Evolutionary conservation across 768 basidiomycete species (phyloP).

Genomic region (Boletellus ananiceps): DNA sequence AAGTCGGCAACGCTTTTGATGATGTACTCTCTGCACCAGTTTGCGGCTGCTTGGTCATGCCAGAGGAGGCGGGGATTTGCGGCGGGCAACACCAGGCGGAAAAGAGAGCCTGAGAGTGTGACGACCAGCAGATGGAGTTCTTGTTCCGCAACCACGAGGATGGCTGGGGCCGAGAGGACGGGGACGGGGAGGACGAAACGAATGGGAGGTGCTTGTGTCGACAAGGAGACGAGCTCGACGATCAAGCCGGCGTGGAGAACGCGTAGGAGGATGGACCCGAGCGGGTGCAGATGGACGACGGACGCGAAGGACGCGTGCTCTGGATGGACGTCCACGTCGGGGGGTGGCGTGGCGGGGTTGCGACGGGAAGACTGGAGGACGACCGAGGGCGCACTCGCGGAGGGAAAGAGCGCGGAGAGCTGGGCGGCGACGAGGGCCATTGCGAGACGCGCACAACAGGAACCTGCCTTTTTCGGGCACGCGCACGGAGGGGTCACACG

Average conservation of each 20-base stretch:
- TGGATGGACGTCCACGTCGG: conserved; percentile 41
- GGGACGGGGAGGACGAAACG: conserved; percentile 75
- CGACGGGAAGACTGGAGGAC: conserved; percentile 57
- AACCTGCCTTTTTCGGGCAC: conserved; percentile 19
- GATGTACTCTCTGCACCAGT: conserved; percentile 65
- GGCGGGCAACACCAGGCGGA: conserved; percentile 64
- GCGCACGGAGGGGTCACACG: no score
- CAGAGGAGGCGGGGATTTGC: conserved; percentile 51
- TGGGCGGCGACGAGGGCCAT: conserved; percentile 48
- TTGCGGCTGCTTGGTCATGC: conserved; percentile 47
- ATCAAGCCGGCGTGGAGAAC: conserved; percentile 71
- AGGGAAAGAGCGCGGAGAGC: conserved; percentile 59
- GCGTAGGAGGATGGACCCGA: conserved; percentile 68
- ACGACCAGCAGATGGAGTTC: conserved; percentile 69
- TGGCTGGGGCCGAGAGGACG: conserved; percentile 58
- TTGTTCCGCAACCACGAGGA: conserved; percentile 45
- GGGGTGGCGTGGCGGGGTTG: conserved; percentile 42
- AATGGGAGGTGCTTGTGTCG: conserved; percentile 58
- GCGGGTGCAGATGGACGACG: conserved; percentile 48
- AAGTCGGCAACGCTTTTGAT: conserved; percentile 50
- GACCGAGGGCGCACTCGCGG: conserved; percentile 45
- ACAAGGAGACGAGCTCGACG: conserved; percentile 72
- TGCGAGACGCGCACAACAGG: neutral
- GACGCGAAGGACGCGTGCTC: conserved; percentile 74
- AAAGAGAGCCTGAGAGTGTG: conserved; percentile 65